Base-by-base conservation (phyloP, 1,139 yeast species). In the Wickerhamomyces sp. region DNA sequence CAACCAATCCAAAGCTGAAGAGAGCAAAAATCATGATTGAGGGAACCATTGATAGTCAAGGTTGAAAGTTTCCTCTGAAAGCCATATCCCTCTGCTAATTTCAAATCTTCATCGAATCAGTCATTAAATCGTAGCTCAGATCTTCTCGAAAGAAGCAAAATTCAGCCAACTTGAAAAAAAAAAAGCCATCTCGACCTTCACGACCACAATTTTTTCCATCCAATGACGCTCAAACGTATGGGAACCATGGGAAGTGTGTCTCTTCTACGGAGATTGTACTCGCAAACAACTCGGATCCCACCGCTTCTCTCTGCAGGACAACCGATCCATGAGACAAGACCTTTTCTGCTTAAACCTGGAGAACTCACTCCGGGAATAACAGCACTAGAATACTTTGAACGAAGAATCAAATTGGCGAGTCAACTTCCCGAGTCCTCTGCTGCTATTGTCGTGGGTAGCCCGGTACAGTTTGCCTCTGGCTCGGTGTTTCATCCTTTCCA, bases 401-500 rank as follows among this genome's bases (percentile, higher is more conserved):
- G 98, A 45, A 66, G 98, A 34, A 52, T 71, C 12, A 58, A 62
- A 23, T 61, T 91, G 5, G 73, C 83, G 1, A 62, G 66, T 26
- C 56, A 64, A 26, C 57, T 93, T 44, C 85, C 89, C 1, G 64
- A 72, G 5, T 70, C 71, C 17, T 78, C 94, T 8, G 59, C 85
- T 26, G 89, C 89, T 1, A 75, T 91, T 26, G 57, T 89, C 4
- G 75, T 83, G 2, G 95, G 97, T 0, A 74, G 76, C 49, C 68
- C 72, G 26, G 67, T 81, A 8, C 82, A 86, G 54, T 86, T 67
- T 58, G 86, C 95, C 12, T 79, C 96, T 0, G 95, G 95, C 1
- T 76, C 91, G 11, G 98, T 91, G 2, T 91, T 91, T 51, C 78
- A 88, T 54, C 84, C 82, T 35, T 93, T 93, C 55, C 94, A 89